Evolutionary conservation across 78 protist species (phyloP).

Genomic region (Diacronema lutheri): DNA sequence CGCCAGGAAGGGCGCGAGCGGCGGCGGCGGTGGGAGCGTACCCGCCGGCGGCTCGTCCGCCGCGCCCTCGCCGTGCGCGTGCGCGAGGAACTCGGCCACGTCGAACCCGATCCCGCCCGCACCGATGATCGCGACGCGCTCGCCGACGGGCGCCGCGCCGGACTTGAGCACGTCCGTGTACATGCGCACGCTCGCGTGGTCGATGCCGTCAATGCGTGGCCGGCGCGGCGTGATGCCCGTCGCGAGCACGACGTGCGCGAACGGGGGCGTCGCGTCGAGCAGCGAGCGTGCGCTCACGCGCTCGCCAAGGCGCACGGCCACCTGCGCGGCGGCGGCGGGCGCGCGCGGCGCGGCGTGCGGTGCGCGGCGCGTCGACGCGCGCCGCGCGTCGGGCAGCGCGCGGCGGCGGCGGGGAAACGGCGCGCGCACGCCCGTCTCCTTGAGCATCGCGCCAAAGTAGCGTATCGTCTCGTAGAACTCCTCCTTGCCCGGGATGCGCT

Average conservation of each 20-base stretch:
- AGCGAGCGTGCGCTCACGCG: neutral
- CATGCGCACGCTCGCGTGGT: constrained; percentile 20
- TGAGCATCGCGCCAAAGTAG: neutral
- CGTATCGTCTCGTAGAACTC: constrained; percentile 57
- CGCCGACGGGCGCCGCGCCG: constrained; percentile 27
- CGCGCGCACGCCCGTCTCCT: neutral
- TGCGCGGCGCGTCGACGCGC: too few relatives aligned
- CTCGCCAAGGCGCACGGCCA: neutral
- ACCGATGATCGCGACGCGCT: constrained; percentile 56
- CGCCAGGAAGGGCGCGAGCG: constrained; percentile 4
- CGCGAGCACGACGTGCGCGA: constrained; percentile 34
- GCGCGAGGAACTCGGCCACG: constrained; percentile 45
- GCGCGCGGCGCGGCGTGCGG: too few relatives aligned
- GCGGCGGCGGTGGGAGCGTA: neutral
- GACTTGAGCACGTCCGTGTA: constrained; percentile 52
- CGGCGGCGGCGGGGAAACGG: too few relatives aligned
- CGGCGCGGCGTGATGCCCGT: constrained; percentile 44
- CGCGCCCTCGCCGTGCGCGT: constrained; percentile 36
- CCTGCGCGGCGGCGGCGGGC: neutral
- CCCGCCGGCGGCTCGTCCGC: constrained; percentile 38
- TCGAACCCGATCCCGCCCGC: constrained; percentile 78
- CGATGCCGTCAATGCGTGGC: constrained; percentile 6
- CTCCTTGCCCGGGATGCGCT: constrained; percentile 56
- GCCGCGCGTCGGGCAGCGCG: too few relatives aligned
- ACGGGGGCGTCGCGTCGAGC: neutral